Percentiles rank a stretch among this genome's conserved stretches.
These are phyloP conservation scores for Tylopilus sp. DNA, from an alignment of 1,284 basidiomycete species.

Conservation along the genomic window DNA sequence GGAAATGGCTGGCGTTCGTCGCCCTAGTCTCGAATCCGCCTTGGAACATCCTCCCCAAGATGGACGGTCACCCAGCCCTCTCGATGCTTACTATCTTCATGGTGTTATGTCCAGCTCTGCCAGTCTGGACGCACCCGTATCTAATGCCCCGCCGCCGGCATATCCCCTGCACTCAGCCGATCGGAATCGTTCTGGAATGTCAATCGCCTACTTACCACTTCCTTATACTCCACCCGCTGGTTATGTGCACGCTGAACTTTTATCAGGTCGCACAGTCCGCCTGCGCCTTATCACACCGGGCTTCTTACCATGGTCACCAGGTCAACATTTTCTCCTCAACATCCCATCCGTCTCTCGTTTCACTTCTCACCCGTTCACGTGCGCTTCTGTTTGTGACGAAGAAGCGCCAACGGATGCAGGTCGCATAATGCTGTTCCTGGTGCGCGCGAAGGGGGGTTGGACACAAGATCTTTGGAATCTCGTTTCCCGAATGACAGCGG, in stretches of 20 bases:
- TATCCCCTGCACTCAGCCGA: background rate
- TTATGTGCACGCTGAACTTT: conserved; percentile 71
- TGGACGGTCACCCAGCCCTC: conserved; percentile 23
- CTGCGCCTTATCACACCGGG: conserved; percentile 63
- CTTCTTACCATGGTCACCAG: conserved; percentile 67
- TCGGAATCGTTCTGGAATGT: conserved; percentile 2
- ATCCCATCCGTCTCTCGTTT: conserved; percentile 66
- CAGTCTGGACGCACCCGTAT: background rate
- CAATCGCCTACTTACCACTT: background rate
- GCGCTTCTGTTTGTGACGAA: conserved; percentile 62
- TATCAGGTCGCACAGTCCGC: conserved; percentile 75
- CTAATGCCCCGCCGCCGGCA: background rate
- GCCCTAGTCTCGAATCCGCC: conserved; percentile 4
- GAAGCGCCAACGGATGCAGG: conserved; percentile 42
- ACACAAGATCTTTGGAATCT: conserved; percentile 70
- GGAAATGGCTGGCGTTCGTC: conserved; percentile 25
- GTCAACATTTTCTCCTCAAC: conserved; percentile 74
- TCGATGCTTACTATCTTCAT: conserved; percentile 20
- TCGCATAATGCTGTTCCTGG: conserved; percentile 64
- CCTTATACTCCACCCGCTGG: conserved; percentile 55
- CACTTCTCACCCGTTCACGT: conserved; percentile 80
- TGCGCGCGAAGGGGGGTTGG: conserved; percentile 75
- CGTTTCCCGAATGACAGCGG: conserved; percentile 37
- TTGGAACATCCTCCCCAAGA: conserved; percentile 4
- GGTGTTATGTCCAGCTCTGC: conserved; percentile 6